Percentiles rank a stretch among this genome's conserved stretches.
phyloP scores from a whole-genome alignment of 352 stramenopile genomes.

The Pythium pectinolyticum region DNA sequence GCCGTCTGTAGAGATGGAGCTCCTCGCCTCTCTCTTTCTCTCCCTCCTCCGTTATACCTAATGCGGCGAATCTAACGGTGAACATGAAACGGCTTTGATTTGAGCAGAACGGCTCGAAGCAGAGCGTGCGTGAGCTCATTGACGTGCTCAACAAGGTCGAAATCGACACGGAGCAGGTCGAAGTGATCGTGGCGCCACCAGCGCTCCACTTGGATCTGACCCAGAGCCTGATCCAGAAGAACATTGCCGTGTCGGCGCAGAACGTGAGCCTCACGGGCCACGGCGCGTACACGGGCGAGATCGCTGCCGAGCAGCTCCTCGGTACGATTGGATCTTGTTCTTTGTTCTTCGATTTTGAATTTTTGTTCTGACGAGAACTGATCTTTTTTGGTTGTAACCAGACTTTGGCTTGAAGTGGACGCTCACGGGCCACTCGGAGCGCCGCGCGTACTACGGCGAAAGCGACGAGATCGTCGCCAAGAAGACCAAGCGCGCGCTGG shows the following conservation, averaged over 20 bases:
- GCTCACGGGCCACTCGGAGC: constrained; percentile 92
- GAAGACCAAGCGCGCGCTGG: constrained; percentile 91
- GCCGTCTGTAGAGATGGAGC: too few relatives aligned
- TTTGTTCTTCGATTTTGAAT: constrained; percentile 15
- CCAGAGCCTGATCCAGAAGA: constrained; percentile 48
- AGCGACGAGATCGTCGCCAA: constrained; percentile 92
- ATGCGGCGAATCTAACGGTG: too few relatives aligned
- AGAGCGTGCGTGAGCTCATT: constrained; percentile 81
- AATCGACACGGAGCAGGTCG: constrained; percentile 60
- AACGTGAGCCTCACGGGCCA: constrained; percentile 75
- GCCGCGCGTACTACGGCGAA: constrained; percentile 90
- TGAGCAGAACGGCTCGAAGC: constrained; percentile 65
- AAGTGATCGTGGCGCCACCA: constrained; percentile 73
- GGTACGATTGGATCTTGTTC: constrained; percentile 37
- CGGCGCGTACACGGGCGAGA: constrained; percentile 91
- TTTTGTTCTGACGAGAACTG: constrained; percentile 47
- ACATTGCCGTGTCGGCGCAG: constrained; percentile 64
- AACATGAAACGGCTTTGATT: constrained; percentile 9
- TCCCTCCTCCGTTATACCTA: not conserved
- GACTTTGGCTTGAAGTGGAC: constrained; percentile 78
- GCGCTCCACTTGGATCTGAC: constrained; percentile 55
- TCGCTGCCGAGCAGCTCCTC: constrained; percentile 88
- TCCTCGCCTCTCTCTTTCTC: constrained; percentile 4
- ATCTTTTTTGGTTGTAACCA: constrained; percentile 72
- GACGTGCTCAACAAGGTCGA: constrained; percentile 80